These are phyloP conservation scores for Alloteropsis semialata DNA, from an alignment of 176 grass and related monocot genomes.

Conservation along the genomic window DNA sequence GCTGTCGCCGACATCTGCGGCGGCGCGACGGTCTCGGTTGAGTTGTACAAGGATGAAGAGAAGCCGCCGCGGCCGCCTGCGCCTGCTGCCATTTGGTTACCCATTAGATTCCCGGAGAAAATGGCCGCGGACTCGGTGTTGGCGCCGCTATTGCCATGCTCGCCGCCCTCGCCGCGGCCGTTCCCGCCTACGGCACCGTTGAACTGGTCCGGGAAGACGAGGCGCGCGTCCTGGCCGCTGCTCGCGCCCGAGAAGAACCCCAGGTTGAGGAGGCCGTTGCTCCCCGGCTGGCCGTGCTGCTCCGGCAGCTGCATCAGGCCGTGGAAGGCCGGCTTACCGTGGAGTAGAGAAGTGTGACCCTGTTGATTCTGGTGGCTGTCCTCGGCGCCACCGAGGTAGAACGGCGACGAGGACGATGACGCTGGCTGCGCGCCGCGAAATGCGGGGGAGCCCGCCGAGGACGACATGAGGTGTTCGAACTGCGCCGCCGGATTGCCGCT, in stretches of 20 bases:
- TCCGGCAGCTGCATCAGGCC: conserved; percentile 80
- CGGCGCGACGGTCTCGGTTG: conserved; percentile 21
- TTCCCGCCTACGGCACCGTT: neutral
- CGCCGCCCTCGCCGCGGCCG: neutral
- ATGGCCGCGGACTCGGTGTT: conserved; percentile 4
- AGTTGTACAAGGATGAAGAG: conserved; percentile 38
- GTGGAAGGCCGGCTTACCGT: conserved; percentile 60
- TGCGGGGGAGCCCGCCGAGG: neutral
- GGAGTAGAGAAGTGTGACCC: conserved; percentile 35
- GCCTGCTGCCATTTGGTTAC: conserved; percentile 31
- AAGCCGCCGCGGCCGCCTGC: conserved; percentile 4
- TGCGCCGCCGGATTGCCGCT: conserved; percentile 29
- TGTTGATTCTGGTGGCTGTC: conserved; percentile 28
- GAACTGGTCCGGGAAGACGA: conserved; percentile 51
- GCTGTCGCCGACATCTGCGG: conserved; percentile 85
- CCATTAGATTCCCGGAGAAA: conserved; percentile 51
- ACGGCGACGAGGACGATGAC: conserved; percentile 30
- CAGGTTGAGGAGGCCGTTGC: conserved; percentile 38
- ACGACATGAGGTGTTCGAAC: conserved; percentile 48
- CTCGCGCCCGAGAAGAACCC: conserved; percentile 45
- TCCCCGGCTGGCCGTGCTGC: conserved; percentile 33
- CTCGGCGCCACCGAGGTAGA: conserved; percentile 49
- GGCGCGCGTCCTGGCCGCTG: conserved; percentile 43
- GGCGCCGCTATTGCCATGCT: neutral
- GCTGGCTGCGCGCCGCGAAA: conserved; percentile 29